Conservation (phyloP, 2,329 filamentous ascomycete genomes). For the Chrysosporium queenslandicum region DNA sequence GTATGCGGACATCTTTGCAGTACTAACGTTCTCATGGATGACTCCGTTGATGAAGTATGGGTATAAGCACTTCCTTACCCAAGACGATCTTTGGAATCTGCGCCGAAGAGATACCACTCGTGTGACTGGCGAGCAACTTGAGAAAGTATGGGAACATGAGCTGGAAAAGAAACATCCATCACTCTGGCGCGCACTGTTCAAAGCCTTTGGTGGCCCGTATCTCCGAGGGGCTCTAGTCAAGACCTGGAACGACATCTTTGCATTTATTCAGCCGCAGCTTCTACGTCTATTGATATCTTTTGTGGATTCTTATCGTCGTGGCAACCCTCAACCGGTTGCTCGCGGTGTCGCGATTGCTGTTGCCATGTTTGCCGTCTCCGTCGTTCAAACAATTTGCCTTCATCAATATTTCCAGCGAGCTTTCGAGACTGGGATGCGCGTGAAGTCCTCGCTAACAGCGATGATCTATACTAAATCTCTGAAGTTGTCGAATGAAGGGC, state of each 20-base stretch:
- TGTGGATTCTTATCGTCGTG: slow-evolving; percentile 61
- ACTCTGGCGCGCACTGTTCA: slow-evolving; percentile 76
- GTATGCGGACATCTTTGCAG: slow-evolving; percentile 87
- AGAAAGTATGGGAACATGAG: slow-evolving; percentile 66
- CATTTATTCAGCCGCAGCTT: slow-evolving; percentile 86
- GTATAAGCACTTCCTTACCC: slow-evolving; percentile 82
- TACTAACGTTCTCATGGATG: slow-evolving; percentile 96
- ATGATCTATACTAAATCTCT: slow-evolving; percentile 90
- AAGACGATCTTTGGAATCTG: slow-evolving; percentile 92
- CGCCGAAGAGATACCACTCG: slow-evolving; percentile 69
- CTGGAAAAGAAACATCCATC: slow-evolving; percentile 64
- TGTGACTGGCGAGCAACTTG: slow-evolving; percentile 59
- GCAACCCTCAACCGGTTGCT: slow-evolving; percentile 62
- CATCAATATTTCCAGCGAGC: slow-evolving; percentile 96
- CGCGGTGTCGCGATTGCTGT: slow-evolving; percentile 79
- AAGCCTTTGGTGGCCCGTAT: slow-evolving; percentile 78
- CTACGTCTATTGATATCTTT: slow-evolving; percentile 75
- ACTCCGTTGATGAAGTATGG: slow-evolving; percentile 94
- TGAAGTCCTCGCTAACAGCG: slow-evolving; percentile 82
- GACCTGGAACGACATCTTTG: slow-evolving; percentile 70
- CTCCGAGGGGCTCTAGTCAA: slow-evolving; percentile 76
- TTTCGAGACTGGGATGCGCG: slow-evolving; percentile 92
- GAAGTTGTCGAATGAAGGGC: slow-evolving; percentile 83
- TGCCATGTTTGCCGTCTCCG: slow-evolving; percentile 81
- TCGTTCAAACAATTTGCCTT: slow-evolving; percentile 77